phyloP scores from a whole-genome alignment of 2,329 filamentous ascomycete genomes.

The Aspergillus glaucus region DNA sequence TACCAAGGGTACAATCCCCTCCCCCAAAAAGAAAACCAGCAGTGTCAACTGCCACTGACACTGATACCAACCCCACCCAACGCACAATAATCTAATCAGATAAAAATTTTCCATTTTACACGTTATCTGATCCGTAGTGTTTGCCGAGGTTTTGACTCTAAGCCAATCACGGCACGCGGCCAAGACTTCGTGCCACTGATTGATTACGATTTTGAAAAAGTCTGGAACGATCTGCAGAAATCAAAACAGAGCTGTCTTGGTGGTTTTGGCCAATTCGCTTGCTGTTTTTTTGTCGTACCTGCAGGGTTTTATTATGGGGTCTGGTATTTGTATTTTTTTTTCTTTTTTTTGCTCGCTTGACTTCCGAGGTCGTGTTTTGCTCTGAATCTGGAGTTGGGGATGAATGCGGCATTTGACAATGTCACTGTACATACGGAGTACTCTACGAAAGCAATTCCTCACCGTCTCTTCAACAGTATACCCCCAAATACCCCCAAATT shows the following conservation, averaged over 20 bases:
- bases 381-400: too few relatives aligned
- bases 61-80: not conserved
- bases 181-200: not conserved
- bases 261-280: not conserved
- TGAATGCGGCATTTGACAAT: too few relatives aligned
- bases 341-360: not conserved
- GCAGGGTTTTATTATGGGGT: not conserved
- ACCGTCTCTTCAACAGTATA: not conserved
- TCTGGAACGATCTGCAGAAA: not conserved
- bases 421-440: not conserved
- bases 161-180: not conserved
- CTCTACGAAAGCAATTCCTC: not conserved
- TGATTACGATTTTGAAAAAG: not conserved
- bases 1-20: not conserved
- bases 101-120: constrained; percentile 7
- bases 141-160: not conserved
- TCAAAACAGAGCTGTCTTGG: not conserved
- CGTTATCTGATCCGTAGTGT: constrained; percentile 12
- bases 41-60: not conserved
- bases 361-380: not conserved
- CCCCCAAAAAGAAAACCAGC: not conserved
- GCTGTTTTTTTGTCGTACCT: not conserved
- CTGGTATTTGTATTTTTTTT: not conserved
- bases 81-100: constrained; percentile 8
- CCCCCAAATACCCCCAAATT: too few relatives aligned